Percentiles rank a stretch among this genome's conserved stretches.
Conservation (phyloP, 345 rosid species). For the Melastoma malabathricum region DNA sequence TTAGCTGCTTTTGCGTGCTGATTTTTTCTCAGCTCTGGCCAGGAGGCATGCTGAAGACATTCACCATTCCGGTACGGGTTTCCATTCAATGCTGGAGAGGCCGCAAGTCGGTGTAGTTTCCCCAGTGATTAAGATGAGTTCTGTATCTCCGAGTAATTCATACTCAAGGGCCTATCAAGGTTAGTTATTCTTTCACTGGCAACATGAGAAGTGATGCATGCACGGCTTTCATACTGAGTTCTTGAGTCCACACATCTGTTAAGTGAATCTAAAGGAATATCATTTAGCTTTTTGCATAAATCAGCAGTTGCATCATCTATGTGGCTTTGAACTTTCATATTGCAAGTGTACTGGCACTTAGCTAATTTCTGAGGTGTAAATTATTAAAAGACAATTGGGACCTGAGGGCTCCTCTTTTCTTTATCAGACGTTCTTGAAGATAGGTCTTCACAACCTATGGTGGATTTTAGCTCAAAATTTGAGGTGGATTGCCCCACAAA, state of each 20-base stretch:
- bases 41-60: slow-evolving; percentile 40
- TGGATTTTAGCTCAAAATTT: slow-evolving; percentile 17
- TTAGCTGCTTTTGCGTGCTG: slow-evolving; percentile 12
- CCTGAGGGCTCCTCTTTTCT: slow-evolving; percentile 5
- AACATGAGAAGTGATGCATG: no score
- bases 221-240: no score
- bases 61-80: slow-evolving; percentile 37
- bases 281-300: no score
- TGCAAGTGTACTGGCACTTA: no score
- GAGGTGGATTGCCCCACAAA: slow-evolving; percentile 22
- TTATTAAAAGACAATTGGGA: no score
- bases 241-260: no score
- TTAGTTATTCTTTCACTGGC: slow-evolving; percentile 4
- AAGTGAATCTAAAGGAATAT: no score
- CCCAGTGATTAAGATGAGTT: slow-evolving; percentile 15
- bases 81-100: slow-evolving; percentile 18
- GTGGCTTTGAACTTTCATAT: no score
- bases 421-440: slow-evolving; percentile 22
- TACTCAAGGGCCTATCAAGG: slow-evolving; percentile 19
- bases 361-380: no score
- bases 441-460: slow-evolving; percentile 24
- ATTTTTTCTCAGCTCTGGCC: slow-evolving; percentile 4
- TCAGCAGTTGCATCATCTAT: no score
- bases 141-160: slow-evolving; percentile 10
- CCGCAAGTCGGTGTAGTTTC: slow-evolving; percentile 26